Conservation (phyloP, 1,284 basidiomycete genomes). For the Cryptococcus wingfieldii region DNA sequence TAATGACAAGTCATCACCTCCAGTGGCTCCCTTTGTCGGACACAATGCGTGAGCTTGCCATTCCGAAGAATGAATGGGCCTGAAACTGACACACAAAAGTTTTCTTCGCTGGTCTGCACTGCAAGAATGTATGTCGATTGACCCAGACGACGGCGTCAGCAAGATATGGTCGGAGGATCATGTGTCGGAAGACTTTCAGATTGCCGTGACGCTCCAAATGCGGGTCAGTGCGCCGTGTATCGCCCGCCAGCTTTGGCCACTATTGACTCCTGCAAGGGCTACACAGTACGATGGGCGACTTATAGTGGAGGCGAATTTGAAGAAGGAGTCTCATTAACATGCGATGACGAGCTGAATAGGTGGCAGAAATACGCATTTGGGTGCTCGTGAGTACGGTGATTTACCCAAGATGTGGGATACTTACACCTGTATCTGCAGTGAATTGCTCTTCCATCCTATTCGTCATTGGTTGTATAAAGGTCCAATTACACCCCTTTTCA, state of each 20-base stretch:
- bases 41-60: conserved; percentile 60
- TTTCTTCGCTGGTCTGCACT: conserved; percentile 75
- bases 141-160: conserved; percentile 59
- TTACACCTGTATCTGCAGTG: conserved; percentile 47
- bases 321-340: conserved; percentile 73
- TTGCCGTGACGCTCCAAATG: conserved; percentile 61
- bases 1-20: conserved; percentile 2
- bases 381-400: conserved; percentile 38
- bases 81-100: neutral
- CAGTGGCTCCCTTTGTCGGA: conserved; percentile 67
- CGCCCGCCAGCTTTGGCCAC: neutral
- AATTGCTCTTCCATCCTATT: conserved; percentile 72
- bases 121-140: conserved; percentile 71
- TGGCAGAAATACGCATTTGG: conserved; percentile 87
- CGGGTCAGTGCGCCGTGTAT: conserved; percentile 15
- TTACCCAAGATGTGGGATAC: conserved; percentile 1
- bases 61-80: neutral
- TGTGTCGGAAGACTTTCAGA: conserved; percentile 78
- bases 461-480: conserved; percentile 66
- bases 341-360: conserved; percentile 56
- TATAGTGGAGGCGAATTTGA: conserved; percentile 76
- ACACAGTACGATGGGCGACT: conserved; percentile 75
- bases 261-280: conserved; percentile 48
- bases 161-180: conserved; percentile 77
- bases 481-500: conserved; percentile 71